Percentiles rank a stretch among this genome's conserved stretches.
These are phyloP conservation scores for Mimosa bimucronata DNA, from an alignment of 306 rosid species.

Conservation along the genomic window DNA sequence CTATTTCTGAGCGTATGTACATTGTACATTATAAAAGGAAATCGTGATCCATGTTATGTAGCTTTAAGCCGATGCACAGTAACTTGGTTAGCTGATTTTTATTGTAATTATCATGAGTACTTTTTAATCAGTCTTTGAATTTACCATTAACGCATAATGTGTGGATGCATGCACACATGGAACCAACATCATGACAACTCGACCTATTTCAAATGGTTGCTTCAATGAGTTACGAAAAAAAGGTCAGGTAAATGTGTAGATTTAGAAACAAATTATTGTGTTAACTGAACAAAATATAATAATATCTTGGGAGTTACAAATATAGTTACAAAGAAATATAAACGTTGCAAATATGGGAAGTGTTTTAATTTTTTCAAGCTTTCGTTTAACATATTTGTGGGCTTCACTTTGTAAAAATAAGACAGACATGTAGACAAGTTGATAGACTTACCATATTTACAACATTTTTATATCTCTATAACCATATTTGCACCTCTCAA, in stretches of 20 bases:
- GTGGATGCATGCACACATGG: not conserved
- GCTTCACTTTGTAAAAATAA: no score
- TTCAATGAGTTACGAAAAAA: not conserved
- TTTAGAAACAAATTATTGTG: no score
- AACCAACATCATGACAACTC: not conserved
- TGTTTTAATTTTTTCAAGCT: no score
- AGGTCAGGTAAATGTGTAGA: not conserved
- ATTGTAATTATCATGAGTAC: not conserved
- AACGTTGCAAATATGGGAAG: no score
- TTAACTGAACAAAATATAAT: no score
- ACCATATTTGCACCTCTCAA: no score
- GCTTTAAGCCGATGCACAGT: not conserved
- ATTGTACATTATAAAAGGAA: conserved; percentile 27
- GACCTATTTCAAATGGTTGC: not conserved
- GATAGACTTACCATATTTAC: no score
- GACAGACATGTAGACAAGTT: no score
- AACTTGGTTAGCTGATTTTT: not conserved
- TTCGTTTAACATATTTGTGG: no score
- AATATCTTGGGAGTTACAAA: no score
- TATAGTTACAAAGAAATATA: no score
- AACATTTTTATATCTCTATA: no score
- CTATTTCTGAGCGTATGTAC: conserved; percentile 35
- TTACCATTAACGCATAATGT: not conserved
- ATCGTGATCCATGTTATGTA: not conserved
- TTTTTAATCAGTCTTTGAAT: not conserved